Conservation (phyloP, 176 grass and related monocot genomes). For the Lolium multiflorum region DNA sequence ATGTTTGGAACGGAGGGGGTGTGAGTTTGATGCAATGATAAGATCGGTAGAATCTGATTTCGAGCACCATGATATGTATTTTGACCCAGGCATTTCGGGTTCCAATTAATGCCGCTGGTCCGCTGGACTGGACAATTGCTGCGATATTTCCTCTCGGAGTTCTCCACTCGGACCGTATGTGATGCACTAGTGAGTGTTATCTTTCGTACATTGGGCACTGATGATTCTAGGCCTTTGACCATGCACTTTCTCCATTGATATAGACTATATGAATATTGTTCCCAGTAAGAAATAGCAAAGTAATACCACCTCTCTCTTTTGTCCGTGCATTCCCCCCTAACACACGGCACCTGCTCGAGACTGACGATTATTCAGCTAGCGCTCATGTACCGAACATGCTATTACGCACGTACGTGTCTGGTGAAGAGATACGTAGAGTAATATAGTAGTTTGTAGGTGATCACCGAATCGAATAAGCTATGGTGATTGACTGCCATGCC, state of each 20-base stretch:
- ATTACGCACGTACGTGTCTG: constrained; percentile 19
- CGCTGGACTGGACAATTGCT: too few species aligned
- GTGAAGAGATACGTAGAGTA: not conserved
- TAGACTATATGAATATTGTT: not conserved
- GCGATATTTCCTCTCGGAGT: too few species aligned
- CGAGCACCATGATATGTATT: too few species aligned
- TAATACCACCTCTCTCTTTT: not conserved
- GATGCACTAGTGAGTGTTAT: not conserved
- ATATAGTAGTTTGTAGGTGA: not conserved
- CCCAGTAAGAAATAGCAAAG: not conserved
- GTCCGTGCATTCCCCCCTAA: not conserved
- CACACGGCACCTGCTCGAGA: not conserved
- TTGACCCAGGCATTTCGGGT: too few species aligned
- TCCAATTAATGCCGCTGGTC: too few species aligned
- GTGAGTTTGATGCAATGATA: too few species aligned
- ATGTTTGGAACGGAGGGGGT: too few species aligned
- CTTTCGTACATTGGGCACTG: not conserved
- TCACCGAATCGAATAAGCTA: constrained; percentile 4
- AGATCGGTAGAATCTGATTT: too few species aligned
- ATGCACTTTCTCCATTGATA: not conserved
- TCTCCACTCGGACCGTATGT: not conserved
- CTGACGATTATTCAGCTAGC: constrained; percentile 23
- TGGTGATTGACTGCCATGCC: constrained; percentile 13
- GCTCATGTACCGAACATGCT: not conserved
- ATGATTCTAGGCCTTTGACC: not conserved